A percentile compares a stretch with the other conserved stretches of the same genome.
Conservation (phyloP, 2,329 filamentous ascomycete species). For the Cyphellophora europaea region DNA sequence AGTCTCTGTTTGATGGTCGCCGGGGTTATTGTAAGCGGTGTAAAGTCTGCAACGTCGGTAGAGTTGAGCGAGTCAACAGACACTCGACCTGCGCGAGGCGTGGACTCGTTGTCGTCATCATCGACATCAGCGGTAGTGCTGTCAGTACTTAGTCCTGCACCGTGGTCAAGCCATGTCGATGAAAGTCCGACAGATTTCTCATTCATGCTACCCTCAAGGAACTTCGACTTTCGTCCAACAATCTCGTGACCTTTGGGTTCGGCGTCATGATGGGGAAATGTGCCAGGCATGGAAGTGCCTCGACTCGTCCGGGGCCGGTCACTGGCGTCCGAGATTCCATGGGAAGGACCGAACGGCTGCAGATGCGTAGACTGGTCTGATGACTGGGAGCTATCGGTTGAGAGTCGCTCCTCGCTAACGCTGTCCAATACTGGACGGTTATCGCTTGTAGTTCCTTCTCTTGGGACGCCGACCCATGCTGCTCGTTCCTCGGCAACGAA, state of each 20-base stretch:
- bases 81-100: slow-evolving; percentile 9
- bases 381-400: not conserved
- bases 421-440: not conserved
- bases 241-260: slow-evolving; percentile 1
- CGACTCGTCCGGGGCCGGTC: slow-evolving; percentile 12
- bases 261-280: not conserved
- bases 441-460: not conserved
- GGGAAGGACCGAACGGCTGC: slow-evolving; percentile 8
- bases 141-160: slow-evolving; percentile 6
- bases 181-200: slow-evolving; percentile 43
- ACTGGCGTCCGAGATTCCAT: not conserved
- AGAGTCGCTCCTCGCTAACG: not conserved
- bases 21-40: slow-evolving; percentile 11
- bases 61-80: slow-evolving; percentile 5
- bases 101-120: slow-evolving; percentile 6
- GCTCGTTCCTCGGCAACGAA: slow-evolving; percentile 15
- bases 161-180: slow-evolving; percentile 15
- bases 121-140: slow-evolving; percentile 3
- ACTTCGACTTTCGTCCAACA: slow-evolving; percentile 40
- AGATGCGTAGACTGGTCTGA: not conserved
- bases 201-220: slow-evolving; percentile 76
- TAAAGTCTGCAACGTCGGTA: slow-evolving; percentile 17
- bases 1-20: slow-evolving; percentile 14
- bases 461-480: slow-evolving; percentile 11
- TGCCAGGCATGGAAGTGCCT: not conserved